Conservation (phyloP, 768 basidiomycete genomes). For the Trametes cinnabarina region DNA sequence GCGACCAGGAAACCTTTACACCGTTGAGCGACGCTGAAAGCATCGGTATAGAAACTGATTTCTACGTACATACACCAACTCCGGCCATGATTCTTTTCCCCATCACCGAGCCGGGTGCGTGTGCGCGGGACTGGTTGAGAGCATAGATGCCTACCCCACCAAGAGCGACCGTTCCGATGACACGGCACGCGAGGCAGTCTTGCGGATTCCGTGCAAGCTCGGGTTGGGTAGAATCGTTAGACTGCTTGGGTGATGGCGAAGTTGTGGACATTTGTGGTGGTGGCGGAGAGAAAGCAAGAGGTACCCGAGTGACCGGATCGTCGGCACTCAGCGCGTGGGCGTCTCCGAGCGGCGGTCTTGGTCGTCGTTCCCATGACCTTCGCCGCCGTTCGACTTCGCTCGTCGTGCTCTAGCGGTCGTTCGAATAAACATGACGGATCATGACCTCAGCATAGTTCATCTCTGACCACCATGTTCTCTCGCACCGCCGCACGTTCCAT, state of each 20-base stretch:
- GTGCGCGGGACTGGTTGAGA: slow-evolving; percentile 58
- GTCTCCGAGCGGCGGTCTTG: not conserved
- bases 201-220: slow-evolving; percentile 12
- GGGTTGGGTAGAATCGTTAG: not conserved
- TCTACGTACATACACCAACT: slow-evolving; percentile 55
- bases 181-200: slow-evolving; percentile 69
- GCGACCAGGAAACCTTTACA: slow-evolving; percentile 25
- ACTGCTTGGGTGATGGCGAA: not conserved
- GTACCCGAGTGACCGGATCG: not conserved
- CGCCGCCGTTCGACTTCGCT: not conserved
- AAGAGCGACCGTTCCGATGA: slow-evolving; percentile 65
- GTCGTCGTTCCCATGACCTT: slow-evolving; percentile 11
- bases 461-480: not conserved
- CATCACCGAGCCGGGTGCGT: slow-evolving; percentile 56
- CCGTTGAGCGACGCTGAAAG: too few species aligned
- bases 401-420: not conserved
- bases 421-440: not conserved
- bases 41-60: not conserved
- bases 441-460: not conserved
- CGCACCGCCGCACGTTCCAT: not conserved
- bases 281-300: not conserved
- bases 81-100: slow-evolving; percentile 65
- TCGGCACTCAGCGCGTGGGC: not conserved
- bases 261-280: slow-evolving; percentile 3
- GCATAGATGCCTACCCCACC: slow-evolving; percentile 67